phyloP scores from a whole-genome alignment of 768 basidiomycete species.

The Lactarius quietus region DNA sequence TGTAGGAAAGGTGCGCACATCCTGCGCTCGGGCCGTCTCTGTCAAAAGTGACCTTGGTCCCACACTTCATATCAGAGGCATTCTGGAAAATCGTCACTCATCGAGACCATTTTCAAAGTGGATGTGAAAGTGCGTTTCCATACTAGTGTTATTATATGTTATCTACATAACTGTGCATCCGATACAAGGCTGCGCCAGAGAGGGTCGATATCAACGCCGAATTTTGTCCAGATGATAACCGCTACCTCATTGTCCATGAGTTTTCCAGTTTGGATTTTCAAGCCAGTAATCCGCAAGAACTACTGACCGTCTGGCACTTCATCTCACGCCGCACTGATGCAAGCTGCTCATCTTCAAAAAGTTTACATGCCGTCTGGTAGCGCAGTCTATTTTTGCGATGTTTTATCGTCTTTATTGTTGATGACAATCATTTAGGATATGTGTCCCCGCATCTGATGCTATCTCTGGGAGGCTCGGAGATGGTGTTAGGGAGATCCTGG shows the following conservation, averaged over 20 bases:
- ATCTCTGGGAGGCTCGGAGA: background rate
- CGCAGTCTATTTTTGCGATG: background rate
- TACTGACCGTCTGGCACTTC: background rate
- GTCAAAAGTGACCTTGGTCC: background rate
- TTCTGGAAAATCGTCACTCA: slow-evolving; percentile 19
- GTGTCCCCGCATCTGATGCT: background rate
- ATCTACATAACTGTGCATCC: background rate
- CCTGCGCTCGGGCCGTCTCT: too few species aligned
- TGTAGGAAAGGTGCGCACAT: slow-evolving; percentile 10
- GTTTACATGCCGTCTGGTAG: slow-evolving; percentile 7
- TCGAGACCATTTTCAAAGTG: slow-evolving; percentile 2
- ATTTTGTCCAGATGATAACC: slow-evolving; percentile 8
- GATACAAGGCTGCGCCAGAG: background rate
- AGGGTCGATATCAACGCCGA: background rate
- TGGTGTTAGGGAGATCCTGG: background rate
- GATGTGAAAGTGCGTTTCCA: background rate
- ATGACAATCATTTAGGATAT: background rate
- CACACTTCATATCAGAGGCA: background rate
- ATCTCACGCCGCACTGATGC: background rate
- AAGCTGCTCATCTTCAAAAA: background rate
- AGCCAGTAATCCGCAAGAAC: background rate
- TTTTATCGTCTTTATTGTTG: background rate
- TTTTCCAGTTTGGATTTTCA: slow-evolving; percentile 1
- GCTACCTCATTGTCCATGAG: background rate
- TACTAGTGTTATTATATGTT: background rate